Conservation (phyloP, 2,329 filamentous ascomycete species). For the Colletotrichum navitas region DNA sequence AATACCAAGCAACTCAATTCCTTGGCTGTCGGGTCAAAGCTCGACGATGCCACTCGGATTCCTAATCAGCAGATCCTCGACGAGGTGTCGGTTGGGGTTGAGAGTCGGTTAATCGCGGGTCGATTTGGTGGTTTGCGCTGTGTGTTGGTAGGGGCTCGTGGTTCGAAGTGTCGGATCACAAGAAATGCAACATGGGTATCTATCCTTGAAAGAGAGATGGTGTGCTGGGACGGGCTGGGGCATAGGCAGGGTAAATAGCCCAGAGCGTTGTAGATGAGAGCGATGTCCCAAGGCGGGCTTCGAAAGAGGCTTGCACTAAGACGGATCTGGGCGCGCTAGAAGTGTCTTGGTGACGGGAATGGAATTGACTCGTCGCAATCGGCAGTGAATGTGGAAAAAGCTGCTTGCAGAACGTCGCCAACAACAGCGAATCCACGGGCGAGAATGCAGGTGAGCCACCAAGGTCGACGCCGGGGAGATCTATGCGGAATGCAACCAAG, state of each 20-base stretch:
- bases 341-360: constrained; percentile 43
- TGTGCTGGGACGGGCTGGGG: constrained; percentile 22
- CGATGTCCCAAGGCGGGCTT: constrained; percentile 7
- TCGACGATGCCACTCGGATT: constrained; percentile 1
- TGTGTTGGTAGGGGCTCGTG: not conserved
- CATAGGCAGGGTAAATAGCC: constrained; percentile 37
- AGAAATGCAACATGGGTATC: not conserved
- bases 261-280: constrained; percentile 33
- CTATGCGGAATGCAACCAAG: constrained; percentile 40
- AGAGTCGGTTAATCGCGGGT: not conserved
- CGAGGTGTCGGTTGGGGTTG: not conserved
- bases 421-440: constrained; percentile 12
- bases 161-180: not conserved
- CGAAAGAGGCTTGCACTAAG: constrained; percentile 39
- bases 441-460: constrained; percentile 27
- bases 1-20: not conserved
- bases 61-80: not conserved
- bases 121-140: not conserved
- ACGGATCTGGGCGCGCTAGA: constrained; percentile 33
- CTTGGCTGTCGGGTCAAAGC: not conserved
- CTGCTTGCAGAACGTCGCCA: constrained; percentile 40
- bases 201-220: not conserved
- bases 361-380: constrained; percentile 43
- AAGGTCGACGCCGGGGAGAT: constrained; percentile 33
- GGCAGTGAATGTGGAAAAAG: constrained; percentile 24